phyloP scores from a whole-genome alignment of 441 rosid genomes.

The Euphorbia neoarborescens region DNA sequence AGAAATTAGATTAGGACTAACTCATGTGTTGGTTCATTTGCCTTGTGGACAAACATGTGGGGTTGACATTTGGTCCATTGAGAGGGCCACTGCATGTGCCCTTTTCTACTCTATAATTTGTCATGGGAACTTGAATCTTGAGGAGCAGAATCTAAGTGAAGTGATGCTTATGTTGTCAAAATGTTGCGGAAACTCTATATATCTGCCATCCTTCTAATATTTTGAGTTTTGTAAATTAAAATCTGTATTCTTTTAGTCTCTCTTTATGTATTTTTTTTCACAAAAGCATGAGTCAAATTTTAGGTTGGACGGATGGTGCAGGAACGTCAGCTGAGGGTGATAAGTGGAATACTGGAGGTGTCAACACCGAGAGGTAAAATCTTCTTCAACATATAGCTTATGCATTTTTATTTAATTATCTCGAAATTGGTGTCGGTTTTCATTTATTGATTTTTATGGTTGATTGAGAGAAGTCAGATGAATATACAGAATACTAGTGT shows the following conservation, averaged over 20 bases:
- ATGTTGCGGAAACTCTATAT: background rate
- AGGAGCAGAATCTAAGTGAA: background rate
- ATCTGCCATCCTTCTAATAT: background rate
- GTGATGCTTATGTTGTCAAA: background rate
- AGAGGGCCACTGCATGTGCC: background rate
- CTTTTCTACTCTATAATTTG: background rate
- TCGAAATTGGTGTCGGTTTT: background rate
- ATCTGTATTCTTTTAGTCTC: background rate
- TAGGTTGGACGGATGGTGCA: constrained; percentile 52
- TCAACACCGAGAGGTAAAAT: constrained; percentile 45
- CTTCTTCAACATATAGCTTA: constrained; percentile 3
- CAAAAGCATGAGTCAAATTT: constrained; percentile 19
- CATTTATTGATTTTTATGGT: background rate
- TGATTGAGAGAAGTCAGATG: background rate
- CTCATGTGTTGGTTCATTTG: background rate
- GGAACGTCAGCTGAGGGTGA: constrained; percentile 55
- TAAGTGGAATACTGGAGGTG: constrained; percentile 52
- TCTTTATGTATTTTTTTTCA: background rate
- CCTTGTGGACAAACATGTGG: background rate
- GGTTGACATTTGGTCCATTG: background rate
- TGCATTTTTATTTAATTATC: constrained; percentile 6
- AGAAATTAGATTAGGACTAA: background rate
- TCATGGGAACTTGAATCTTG: background rate
- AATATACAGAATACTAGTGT: background rate
- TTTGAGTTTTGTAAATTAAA: background rate